These are phyloP conservation scores for Ophiocordyceps unilateralis DNA, from an alignment of 2,329 filamentous ascomycete genomes.

Conservation along the genomic window DNA sequence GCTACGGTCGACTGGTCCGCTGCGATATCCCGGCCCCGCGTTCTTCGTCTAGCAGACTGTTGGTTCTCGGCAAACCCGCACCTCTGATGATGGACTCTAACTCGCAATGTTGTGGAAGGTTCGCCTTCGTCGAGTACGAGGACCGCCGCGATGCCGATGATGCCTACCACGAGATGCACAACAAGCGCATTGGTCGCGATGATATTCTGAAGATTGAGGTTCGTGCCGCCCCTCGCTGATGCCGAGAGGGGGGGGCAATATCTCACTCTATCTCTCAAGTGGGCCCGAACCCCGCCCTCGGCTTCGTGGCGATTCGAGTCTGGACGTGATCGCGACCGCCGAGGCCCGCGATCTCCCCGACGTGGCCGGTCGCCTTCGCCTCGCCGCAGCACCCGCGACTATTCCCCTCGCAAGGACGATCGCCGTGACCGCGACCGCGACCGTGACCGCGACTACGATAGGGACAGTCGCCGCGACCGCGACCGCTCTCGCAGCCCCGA, in stretches of 20 bases:
- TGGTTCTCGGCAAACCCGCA: constrained; percentile 26
- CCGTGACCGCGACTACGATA: constrained; percentile 33
- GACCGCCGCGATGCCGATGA: constrained; percentile 96
- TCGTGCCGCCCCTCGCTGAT: too few species aligned
- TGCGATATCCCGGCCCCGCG: constrained; percentile 96
- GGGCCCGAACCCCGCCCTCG: constrained; percentile 93
- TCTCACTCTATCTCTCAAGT: constrained; percentile 35
- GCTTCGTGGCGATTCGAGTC: constrained; percentile 98
- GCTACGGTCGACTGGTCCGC: constrained; percentile 92
- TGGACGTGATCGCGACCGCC: constrained; percentile 58
- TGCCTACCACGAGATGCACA: constrained; percentile 99
- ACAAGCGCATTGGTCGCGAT: constrained; percentile 92
- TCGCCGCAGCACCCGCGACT: constrained; percentile 59
- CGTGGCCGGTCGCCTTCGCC: constrained; percentile 62
- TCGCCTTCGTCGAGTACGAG: constrained; percentile 98
- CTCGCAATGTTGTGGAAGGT: constrained; percentile 31
- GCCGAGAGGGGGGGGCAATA: too few species aligned
- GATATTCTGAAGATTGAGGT: constrained; percentile 97
- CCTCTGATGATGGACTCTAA: neutral
- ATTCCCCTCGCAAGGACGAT: constrained; percentile 79
- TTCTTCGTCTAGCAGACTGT: constrained; percentile 89
- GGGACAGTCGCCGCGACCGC: constrained; percentile 56
- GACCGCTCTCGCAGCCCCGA: constrained; percentile 62
- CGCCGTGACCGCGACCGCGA: constrained; percentile 54
- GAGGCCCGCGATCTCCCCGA: constrained; percentile 39